Conservation (phyloP, 1,284 basidiomycete species). For the Trichosporon asahii region DNA sequence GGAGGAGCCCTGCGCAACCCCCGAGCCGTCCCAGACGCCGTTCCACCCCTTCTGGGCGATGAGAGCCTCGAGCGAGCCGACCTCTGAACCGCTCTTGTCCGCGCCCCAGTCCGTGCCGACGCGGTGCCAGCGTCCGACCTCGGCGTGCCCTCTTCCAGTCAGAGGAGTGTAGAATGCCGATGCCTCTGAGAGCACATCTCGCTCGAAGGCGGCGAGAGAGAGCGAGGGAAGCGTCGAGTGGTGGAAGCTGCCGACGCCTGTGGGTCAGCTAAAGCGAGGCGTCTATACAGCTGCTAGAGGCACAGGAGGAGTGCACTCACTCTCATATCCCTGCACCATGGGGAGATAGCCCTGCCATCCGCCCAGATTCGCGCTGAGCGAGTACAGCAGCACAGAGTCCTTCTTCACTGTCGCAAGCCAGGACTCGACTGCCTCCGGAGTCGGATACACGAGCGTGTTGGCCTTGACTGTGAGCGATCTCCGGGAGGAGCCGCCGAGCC, state of each 20-base stretch:
- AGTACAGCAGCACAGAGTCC: neutral
- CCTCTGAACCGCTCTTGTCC: conserved; percentile 34
- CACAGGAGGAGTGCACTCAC: neutral
- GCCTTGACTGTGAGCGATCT: neutral
- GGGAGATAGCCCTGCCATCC: neutral
- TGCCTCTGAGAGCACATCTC: neutral
- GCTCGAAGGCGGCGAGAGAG: neutral
- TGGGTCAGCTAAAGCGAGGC: neutral
- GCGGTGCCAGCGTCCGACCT: conserved; percentile 46
- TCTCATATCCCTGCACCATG: conserved; percentile 5
- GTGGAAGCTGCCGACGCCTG: conserved; percentile 7
- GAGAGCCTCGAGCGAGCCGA: conserved; percentile 34
- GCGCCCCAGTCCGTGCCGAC: conserved; percentile 30
- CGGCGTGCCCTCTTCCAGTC: conserved; percentile 36
- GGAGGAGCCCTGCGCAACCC: conserved; percentile 6
- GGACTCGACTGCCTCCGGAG: neutral
- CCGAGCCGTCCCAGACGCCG: conserved; percentile 29
- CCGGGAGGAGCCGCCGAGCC: neutral
- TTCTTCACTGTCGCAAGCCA: neutral
- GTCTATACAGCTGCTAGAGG: neutral
- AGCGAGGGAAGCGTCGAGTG: neutral
- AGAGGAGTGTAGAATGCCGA: conserved; percentile 24
- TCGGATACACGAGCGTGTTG: conserved; percentile 5
- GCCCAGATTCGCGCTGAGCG: conserved; percentile 2
- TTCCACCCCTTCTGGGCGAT: conserved; percentile 26